phyloP scores from a whole-genome alignment of 306 rosid species.

The Oxytropis ochrocephala region DNA sequence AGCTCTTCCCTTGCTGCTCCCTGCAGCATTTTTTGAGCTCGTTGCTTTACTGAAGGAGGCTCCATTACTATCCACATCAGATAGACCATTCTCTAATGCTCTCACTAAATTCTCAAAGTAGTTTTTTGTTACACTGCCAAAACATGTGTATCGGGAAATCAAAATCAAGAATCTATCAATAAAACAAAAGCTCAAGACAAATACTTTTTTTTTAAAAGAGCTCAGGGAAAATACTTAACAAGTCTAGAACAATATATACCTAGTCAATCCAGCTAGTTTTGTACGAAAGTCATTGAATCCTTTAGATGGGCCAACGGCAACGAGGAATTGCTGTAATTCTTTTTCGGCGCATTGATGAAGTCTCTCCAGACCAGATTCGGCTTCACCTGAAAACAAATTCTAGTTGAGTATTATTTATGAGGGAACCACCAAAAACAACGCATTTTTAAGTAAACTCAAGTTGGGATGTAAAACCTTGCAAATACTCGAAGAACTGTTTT shows the following conservation, averaged over 20 bases:
- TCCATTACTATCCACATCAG: slow-evolving; percentile 43
- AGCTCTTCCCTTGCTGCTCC: slow-evolving; percentile 40
- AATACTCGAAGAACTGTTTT: slow-evolving; percentile 66
- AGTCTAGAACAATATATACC: no score
- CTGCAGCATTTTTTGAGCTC: slow-evolving; percentile 34
- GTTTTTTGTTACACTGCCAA: slow-evolving; percentile 40
- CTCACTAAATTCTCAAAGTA: slow-evolving; percentile 51
- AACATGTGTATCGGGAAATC: slow-evolving; percentile 7
- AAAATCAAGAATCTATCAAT: neutral
- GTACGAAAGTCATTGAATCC: slow-evolving; percentile 80
- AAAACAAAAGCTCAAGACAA: neutral
- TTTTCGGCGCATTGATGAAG: slow-evolving; percentile 81
- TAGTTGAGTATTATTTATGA: neutral
- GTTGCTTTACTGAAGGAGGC: slow-evolving; percentile 41
- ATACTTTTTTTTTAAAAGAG: no score
- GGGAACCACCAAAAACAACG: neutral
- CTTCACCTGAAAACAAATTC: slow-evolving; percentile 57
- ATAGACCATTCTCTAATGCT: slow-evolving; percentile 55
- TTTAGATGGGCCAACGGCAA: slow-evolving; percentile 45
- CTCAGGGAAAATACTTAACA: no score
- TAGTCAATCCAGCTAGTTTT: slow-evolving; percentile 74
- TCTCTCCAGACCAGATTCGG: slow-evolving; percentile 74
- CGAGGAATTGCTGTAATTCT: slow-evolving; percentile 58
- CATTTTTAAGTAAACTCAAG: neutral
- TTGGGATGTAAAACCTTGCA: slow-evolving; percentile 45